A percentile compares a stretch with the other conserved stretches of the same genome.
Conservation (phyloP, 106 monocot species). For the Dendrobium catenatum region DNA sequence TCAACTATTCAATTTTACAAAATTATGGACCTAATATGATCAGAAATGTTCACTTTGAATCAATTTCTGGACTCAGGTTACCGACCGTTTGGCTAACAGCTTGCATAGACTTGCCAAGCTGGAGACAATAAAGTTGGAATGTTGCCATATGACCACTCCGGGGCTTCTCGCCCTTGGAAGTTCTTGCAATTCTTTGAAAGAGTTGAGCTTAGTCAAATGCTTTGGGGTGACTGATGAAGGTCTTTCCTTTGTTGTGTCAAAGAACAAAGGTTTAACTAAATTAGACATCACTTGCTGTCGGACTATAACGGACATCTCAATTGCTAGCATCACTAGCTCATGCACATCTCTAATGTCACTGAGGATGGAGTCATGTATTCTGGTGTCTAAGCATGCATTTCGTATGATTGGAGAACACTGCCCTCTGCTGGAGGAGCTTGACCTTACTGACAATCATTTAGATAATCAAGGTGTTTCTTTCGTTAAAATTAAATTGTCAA, state of each 20-base stretch:
- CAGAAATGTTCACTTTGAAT: background rate
- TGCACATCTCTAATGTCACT: slow-evolving; percentile 54
- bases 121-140: slow-evolving; percentile 56
- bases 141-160: slow-evolving; percentile 35
- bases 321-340: slow-evolving; percentile 48
- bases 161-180: slow-evolving; percentile 43
- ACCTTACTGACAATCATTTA: slow-evolving; percentile 74
- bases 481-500: background rate
- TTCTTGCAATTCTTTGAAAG: slow-evolving; percentile 37
- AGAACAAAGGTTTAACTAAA: slow-evolving; percentile 51
- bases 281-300: slow-evolving; percentile 82
- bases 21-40: background rate
- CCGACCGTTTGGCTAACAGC: slow-evolving; percentile 27
- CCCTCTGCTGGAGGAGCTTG: slow-evolving; percentile 57
- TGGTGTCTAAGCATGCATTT: slow-evolving; percentile 42
- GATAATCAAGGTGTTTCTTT: slow-evolving; percentile 58
- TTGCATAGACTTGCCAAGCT: slow-evolving; percentile 35
- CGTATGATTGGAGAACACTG: slow-evolving; percentile 53
- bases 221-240: slow-evolving; percentile 66
- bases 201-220: slow-evolving; percentile 79
- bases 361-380: slow-evolving; percentile 78
- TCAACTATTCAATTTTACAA: background rate
- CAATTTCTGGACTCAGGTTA: slow-evolving; percentile 31
- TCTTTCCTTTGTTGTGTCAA: slow-evolving; percentile 39
- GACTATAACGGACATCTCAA: slow-evolving; percentile 45